Evolutionary conservation across 192 early-diverging fungal species (phyloP), one percentile per base, ranked within the genome.

Genomic region (Backusella westeae): DNA sequence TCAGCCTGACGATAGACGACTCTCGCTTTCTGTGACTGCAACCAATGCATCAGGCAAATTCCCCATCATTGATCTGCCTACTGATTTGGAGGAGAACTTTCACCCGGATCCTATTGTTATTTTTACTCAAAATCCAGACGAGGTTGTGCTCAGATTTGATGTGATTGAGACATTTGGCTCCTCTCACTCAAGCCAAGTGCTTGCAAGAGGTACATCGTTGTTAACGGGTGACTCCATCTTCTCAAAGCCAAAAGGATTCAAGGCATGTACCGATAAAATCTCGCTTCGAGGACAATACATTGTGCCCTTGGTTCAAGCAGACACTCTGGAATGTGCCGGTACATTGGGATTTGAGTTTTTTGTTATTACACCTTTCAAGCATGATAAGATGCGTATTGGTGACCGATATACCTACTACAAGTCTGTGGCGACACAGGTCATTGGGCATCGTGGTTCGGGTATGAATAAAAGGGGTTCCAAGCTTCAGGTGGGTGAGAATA

Each of bases 401-500:
- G 86, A 84, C 44, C 79, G 79, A 46, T 81, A 87, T 17, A 88
- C 87, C 2, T 91, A 88, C 53, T 86, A 87, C 83, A 89, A 85
- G 66, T 89, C 86, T 3, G 68, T 90, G 12, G 83, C 80, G 4
- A 91, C 89, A 2, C 42, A 72, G 29, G 87, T 97, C 5, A 93
- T 95, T 82, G 96, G 96, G 19, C 96, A 97, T 83, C 93, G 96
- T 46, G 96, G 96, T 29, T 87, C 91, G 14, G 95, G 95, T n/a
- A 94, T 92, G 91, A 96, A 96, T 84, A 86, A 77, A 42, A 79
- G 75, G n/a, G 91, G 87, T 1, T 82, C 85, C 23, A 81, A 79
- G 5, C 88, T 95, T 41, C 94, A 96, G 78, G 81, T 97, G 8
- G 94, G 94, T 2, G 97, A 98, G 81, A 98, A 98, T 83, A 97